A percentile compares a stretch with the other conserved stretches of the same genome.
phyloP scores from a whole-genome alignment of 1,284 basidiomycete genomes.

The Ceratobasidium sp. region DNA sequence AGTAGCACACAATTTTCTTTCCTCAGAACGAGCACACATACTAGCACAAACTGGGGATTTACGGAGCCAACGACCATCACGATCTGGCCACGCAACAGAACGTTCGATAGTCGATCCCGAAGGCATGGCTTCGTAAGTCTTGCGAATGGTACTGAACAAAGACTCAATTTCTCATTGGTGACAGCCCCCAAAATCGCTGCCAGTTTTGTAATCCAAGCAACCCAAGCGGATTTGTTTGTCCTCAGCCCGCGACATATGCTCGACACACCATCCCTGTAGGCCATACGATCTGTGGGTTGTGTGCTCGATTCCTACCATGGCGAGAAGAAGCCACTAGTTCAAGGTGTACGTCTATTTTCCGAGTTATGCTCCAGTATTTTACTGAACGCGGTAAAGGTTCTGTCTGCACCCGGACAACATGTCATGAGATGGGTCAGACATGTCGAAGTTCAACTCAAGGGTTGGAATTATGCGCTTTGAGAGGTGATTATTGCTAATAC shows the following conservation, averaged over 20 bases:
- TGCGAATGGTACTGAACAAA: too few relatives aligned
- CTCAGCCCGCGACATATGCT: background rate
- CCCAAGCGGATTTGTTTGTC: constrained; percentile 13
- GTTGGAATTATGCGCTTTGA: constrained; percentile 1
- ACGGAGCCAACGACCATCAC: background rate
- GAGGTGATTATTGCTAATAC: background rate
- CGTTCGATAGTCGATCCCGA: background rate
- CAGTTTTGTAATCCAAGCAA: constrained; percentile 20
- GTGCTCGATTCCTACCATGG: constrained; percentile 18
- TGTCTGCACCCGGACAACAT: constrained; percentile 32
- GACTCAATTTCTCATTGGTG: too few relatives aligned
- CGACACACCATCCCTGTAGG: constrained; percentile 10
- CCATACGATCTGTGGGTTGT: constrained; percentile 17
- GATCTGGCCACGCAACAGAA: background rate
- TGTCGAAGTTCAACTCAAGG: background rate
- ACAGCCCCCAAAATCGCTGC: constrained; percentile 4
- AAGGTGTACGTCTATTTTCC: constrained; percentile 6
- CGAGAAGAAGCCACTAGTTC: constrained; percentile 1
- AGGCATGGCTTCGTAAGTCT: background rate
- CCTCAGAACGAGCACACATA: too few relatives aligned
- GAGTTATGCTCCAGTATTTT: background rate
- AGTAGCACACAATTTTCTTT: background rate
- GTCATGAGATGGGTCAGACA: background rate
- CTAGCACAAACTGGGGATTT: background rate
- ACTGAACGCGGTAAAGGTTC: background rate